Evolutionary conservation across 2,329 filamentous ascomycete genomes (phyloP).

Genomic region (Aspergillus neotritici): DNA sequence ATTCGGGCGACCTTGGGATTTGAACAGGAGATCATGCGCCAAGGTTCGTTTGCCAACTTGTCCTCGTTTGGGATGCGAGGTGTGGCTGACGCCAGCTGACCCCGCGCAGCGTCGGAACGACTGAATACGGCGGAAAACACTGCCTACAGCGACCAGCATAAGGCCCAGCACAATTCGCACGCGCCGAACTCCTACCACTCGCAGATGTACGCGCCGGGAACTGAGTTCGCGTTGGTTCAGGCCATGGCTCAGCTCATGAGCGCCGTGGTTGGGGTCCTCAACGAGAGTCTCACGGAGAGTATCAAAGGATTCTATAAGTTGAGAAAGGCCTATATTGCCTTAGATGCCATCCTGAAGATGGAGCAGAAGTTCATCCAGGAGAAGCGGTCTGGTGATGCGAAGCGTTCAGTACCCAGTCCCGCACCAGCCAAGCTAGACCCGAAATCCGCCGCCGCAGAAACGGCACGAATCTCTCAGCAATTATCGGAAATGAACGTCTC

Average conservation of each 20-base stretch:
- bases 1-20: conserved; percentile 82
- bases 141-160: conserved; percentile 70
- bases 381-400: conserved; percentile 12
- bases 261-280: conserved; percentile 80
- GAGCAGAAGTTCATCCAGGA: conserved; percentile 57
- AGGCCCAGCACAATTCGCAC: conserved; percentile 60
- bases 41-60: conserved; percentile 44
- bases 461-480: conserved; percentile 15
- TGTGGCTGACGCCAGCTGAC: conserved; percentile 10
- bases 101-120: conserved; percentile 55
- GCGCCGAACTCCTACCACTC: conserved; percentile 49
- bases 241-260: conserved; percentile 84
- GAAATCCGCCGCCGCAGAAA: conserved; percentile 8
- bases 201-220: conserved; percentile 71
- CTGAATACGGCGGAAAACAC: conserved; percentile 70
- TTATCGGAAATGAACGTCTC: conserved; percentile 22
- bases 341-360: conserved; percentile 71
- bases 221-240: conserved; percentile 78
- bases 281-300: conserved; percentile 86
- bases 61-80: neutral
- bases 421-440: conserved; percentile 12
- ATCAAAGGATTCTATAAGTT: conserved; percentile 90
- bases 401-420: conserved; percentile 6
- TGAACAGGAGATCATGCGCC: conserved; percentile 83
- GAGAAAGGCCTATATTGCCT: conserved; percentile 76